Percentiles rank a stretch among this genome's conserved stretches.
phyloP scores from a whole-genome alignment of 345 rosid genomes.

The Populus tremula region DNA sequence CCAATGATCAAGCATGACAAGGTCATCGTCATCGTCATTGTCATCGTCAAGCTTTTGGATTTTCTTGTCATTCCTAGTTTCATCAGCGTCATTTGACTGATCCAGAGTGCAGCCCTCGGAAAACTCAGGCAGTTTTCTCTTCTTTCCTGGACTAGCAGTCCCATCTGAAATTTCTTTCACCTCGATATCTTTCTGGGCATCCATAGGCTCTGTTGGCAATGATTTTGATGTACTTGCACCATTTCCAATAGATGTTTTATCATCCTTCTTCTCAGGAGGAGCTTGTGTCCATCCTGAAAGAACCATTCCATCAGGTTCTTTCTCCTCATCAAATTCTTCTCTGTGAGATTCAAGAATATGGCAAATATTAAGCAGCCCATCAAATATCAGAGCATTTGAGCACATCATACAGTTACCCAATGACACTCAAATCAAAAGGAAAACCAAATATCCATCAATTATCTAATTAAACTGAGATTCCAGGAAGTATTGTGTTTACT shows the following conservation, averaged over 20 bases:
- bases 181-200: slow-evolving; percentile 20
- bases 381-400: slow-evolving; percentile 2
- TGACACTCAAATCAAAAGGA: background rate
- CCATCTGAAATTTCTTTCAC: slow-evolving; percentile 37
- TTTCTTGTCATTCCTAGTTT: slow-evolving; percentile 34
- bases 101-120: slow-evolving; percentile 14
- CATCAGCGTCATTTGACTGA: slow-evolving; percentile 20
- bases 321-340: slow-evolving; percentile 91
- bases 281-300: slow-evolving; percentile 83
- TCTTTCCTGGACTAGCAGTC: slow-evolving; percentile 40
- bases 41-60: slow-evolving; percentile 55
- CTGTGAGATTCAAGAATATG: slow-evolving; percentile 29
- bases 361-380: background rate
- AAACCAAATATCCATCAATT: background rate
- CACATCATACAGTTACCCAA: background rate
- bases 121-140: slow-evolving; percentile 50
- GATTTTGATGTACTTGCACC: slow-evolving; percentile 53
- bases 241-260: slow-evolving; percentile 40
- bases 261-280: slow-evolving; percentile 41
- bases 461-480: background rate
- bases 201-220: slow-evolving; percentile 21
- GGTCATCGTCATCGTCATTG: slow-evolving; percentile 43
- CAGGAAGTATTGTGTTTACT: background rate
- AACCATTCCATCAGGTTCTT: slow-evolving; percentile 95
- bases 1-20: slow-evolving; percentile 41